A percentile compares a stretch with the other conserved stretches of the same genome.
These are phyloP conservation scores for Acanthamoeba lenticulata DNA, from an alignment of 208 protist species.

Conservation along the genomic window DNA sequence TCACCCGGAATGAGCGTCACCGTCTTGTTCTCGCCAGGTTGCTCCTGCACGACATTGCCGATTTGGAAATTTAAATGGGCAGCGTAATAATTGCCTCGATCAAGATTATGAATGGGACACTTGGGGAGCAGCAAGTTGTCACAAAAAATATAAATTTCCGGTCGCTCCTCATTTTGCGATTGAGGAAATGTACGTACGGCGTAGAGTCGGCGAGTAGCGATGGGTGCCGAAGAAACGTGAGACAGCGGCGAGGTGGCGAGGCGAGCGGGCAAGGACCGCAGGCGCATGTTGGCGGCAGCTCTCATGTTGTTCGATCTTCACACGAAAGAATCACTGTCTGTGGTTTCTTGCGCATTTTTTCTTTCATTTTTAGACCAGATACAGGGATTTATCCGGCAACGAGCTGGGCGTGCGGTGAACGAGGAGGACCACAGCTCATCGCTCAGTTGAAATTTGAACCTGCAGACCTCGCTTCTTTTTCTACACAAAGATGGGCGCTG, in stretches of 20 bases:
- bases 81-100: background rate
- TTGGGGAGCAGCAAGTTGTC: background rate
- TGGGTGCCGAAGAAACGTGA: background rate
- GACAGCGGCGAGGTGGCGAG: background rate
- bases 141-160: background rate
- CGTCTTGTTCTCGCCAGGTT: background rate
- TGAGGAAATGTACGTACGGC: background rate
- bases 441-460: background rate
- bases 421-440: background rate
- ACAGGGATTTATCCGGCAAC: too few relatives aligned
- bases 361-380: background rate
- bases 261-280: background rate
- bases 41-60: background rate
- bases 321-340: background rate
- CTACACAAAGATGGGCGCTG: background rate
- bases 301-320: background rate
- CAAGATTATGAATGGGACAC: background rate
- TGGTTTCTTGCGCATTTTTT: background rate
- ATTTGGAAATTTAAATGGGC: background rate
- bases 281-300: background rate
- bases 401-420: background rate
- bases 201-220: background rate
- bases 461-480: too few relatives aligned
- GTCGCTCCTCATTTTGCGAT: background rate
- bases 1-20: conserved; percentile 81